phyloP scores from a whole-genome alignment of 176 grass and related monocot genomes.

The Avena eriantha region DNA sequence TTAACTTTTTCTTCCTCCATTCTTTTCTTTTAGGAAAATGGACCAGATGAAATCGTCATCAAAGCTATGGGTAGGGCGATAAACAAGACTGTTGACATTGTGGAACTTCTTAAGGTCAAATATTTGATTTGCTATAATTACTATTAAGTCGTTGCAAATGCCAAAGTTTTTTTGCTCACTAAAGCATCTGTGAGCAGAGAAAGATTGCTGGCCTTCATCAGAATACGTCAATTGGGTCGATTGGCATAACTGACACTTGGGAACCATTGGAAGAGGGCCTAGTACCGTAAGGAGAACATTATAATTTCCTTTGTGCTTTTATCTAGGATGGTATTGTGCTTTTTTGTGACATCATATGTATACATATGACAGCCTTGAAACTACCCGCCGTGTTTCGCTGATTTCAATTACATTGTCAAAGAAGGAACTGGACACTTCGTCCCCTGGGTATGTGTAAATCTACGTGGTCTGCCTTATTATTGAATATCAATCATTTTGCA shows the following conservation, averaged over 20 bases:
- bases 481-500: no score
- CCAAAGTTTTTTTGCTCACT: no score
- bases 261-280: constrained; percentile 74
- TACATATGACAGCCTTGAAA: constrained; percentile 56
- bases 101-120: constrained; percentile 66
- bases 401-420: constrained; percentile 71
- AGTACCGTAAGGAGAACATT: no score
- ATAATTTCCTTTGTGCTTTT: no score
- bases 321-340: neutral
- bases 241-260: constrained; percentile 72
- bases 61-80: constrained; percentile 81
- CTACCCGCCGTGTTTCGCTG: constrained; percentile 67
- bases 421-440: constrained; percentile 65
- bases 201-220: constrained; percentile 75
- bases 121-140: neutral
- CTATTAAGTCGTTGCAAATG: no score
- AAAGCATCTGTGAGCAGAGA: constrained; percentile 50
- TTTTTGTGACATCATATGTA: neutral
- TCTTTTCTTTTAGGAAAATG: constrained; percentile 26
- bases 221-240: constrained; percentile 56
- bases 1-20: neutral
- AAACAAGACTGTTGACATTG: constrained; percentile 62
- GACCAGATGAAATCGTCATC: constrained; percentile 56
- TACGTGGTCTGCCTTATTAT: no score
- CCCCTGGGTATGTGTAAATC: constrained; percentile 44